Conservation (phyloP, 208 protist species). For the Leishmania arabica region DNA sequence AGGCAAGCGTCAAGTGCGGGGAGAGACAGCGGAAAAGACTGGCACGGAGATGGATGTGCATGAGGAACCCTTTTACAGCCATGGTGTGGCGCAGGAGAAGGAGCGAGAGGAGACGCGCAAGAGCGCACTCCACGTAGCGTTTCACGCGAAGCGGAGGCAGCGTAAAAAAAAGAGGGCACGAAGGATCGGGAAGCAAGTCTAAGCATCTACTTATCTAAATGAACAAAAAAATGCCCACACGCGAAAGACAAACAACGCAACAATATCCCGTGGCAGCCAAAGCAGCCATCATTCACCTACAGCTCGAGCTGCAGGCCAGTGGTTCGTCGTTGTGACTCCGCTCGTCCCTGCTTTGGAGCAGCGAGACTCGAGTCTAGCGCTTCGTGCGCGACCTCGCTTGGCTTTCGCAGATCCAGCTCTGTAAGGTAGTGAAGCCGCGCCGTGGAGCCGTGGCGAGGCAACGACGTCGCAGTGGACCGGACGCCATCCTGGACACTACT, state of each 20-base stretch:
- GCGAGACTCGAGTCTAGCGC: background rate
- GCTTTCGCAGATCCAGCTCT: slow-evolving; percentile 12
- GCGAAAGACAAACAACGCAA: background rate
- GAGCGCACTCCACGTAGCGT: background rate
- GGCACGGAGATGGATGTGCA: background rate
- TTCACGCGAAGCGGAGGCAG: background rate
- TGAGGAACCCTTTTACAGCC: background rate
- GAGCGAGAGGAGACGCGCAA: background rate
- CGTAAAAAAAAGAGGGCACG: background rate
- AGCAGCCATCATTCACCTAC: background rate
- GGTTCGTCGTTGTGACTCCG: slow-evolving; percentile 5
- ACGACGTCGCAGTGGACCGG: background rate
- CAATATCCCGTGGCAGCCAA: background rate
- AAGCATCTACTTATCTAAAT: background rate
- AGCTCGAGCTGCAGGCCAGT: slow-evolving; percentile 27
- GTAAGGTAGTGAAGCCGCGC: background rate
- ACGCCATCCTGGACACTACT: slow-evolving; percentile 3
- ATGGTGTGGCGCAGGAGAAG: background rate
- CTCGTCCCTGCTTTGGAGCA: background rate
- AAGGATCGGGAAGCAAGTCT: background rate
- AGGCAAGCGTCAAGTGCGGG: background rate
- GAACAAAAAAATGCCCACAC: background rate
- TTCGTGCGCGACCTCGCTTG: background rate
- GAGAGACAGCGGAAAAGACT: background rate
- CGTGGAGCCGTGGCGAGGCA: background rate